Base-by-base conservation (phyloP, 352 stramenopile species). In the Hyaloperonospora arabidopsidis region DNA sequence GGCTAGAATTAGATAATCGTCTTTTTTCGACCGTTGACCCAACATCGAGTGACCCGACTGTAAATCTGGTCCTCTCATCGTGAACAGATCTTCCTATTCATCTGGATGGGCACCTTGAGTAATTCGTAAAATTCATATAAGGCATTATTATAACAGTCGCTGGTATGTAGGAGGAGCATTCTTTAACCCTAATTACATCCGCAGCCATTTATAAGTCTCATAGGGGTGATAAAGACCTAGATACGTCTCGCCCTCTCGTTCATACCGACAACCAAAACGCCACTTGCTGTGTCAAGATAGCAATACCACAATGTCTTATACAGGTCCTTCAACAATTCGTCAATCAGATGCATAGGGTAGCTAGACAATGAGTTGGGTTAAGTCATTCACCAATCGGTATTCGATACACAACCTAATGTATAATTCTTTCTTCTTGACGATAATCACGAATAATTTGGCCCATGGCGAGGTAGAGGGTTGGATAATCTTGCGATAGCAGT, bases 361-460 rank as follows among this genome's bases (percentile, higher is more conserved):
- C n/a, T n/a, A n/a, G n/a, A n/a, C n/a, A n/a, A n/a, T n/a, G n/a
- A n/a, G n/a, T 23, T 45, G 39, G 12, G 8, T 45, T 1, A 45
- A 12, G 12, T 23, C 18, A 23, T 45, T 45, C n/a, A 45, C 39
- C 18, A 45, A 23, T 7, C n/a, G n/a, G n/a, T 45, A 45, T 4
- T 45, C 39, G n/a, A 45, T 45, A 23, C 39, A 45, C 36, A 43
- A 43, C 17, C 32, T 38, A 38, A 38, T 38, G 13, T 38, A 7
- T 7, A 38, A 13, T 7, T 13, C 32, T 13, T 38, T 38, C 7
- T 38, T 38, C 7, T 38, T 13, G 32, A 38, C 13, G 13, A 38
- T 38, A 38, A 13, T 38, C 7, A 38, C 7, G 7, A 13, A 13
- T 38, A 13, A 38, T 38, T 7, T 13, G 7, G 32, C 32, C 39